Percentiles rank a stretch among this genome's conserved stretches.
phyloP scores from a whole-genome alignment of 257 asterid species.

The Eucommia ulmoides region DNA sequence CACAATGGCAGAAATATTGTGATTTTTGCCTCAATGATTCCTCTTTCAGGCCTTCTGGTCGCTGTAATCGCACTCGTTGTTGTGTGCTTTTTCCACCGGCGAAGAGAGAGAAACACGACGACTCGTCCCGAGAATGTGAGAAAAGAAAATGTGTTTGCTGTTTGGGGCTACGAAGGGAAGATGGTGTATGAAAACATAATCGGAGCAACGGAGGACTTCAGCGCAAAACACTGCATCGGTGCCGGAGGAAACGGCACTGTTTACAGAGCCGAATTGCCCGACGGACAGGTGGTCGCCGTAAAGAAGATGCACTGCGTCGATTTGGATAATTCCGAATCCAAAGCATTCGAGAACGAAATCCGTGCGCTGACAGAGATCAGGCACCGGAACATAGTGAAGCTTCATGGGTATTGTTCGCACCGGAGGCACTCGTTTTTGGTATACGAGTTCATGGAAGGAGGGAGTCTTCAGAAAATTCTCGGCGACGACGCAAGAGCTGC shows the following conservation, averaged over 20 bases:
- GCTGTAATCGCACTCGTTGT: background rate
- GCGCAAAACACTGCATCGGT: slow-evolving; percentile 10
- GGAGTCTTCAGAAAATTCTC: too few species aligned
- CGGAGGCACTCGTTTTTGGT: too few species aligned
- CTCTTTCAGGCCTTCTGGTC: background rate
- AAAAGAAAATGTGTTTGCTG: background rate
- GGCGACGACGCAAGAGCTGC: too few species aligned
- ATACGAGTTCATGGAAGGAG: too few species aligned
- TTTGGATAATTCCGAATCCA: too few species aligned
- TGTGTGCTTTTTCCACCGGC: too few species aligned
- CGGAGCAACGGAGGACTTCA: slow-evolving; percentile 8
- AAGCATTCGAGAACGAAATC: background rate
- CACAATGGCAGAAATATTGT: background rate
- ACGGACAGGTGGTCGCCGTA: slow-evolving; percentile 6
- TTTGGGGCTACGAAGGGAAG: slow-evolving; percentile 12
- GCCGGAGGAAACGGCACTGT: slow-evolving; percentile 15
- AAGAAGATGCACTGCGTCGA: slow-evolving; percentile 10
- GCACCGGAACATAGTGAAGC: too few species aligned
- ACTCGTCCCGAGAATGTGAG: too few species aligned
- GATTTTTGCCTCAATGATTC: background rate
- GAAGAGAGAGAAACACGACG: background rate
- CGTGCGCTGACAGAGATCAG: background rate
- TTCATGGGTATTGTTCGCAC: too few species aligned
- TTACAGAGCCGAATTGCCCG: slow-evolving; percentile 12
- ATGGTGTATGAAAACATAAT: slow-evolving; percentile 9